These are phyloP conservation scores for Vaucheria bursata DNA, from an alignment of 352 stramenopile species.

Conservation along the genomic window DNA sequence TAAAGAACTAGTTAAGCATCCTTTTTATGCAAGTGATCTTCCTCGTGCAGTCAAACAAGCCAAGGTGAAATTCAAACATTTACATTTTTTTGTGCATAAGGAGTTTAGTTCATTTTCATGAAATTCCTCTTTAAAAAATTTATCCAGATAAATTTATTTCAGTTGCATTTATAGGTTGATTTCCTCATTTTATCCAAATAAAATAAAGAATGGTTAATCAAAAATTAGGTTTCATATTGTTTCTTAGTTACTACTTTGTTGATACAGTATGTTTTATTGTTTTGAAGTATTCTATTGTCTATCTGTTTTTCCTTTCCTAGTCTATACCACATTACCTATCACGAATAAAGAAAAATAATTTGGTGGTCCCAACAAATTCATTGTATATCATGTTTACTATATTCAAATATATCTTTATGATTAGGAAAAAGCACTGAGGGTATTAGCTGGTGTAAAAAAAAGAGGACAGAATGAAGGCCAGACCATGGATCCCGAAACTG, in stretches of 20 bases:
- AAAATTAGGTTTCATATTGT: too few species aligned
- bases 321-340: too few species aligned
- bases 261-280: too few species aligned
- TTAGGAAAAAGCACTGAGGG: conserved; percentile 4
- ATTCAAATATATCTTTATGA: conserved; percentile 10
- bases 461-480: conserved; percentile 15
- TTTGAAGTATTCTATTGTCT: too few species aligned
- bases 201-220: too few species aligned
- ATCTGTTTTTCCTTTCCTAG: too few species aligned
- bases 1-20: conserved; percentile 4
- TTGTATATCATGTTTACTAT: too few species aligned
- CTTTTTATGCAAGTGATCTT: background rate
- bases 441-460: conserved; percentile 34
- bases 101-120: background rate
- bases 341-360: too few species aligned
- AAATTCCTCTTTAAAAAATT: background rate
- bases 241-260: too few species aligned
- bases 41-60: background rate
- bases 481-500: conserved; percentile 26
- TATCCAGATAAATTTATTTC: background rate
- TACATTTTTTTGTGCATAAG: background rate
- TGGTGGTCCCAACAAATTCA: too few species aligned
- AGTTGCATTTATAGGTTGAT: background rate
- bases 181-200: background rate
- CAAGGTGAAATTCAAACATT: background rate